phyloP scores from a whole-genome alignment of 345 rosid species.

The Citrus reticulata region DNA sequence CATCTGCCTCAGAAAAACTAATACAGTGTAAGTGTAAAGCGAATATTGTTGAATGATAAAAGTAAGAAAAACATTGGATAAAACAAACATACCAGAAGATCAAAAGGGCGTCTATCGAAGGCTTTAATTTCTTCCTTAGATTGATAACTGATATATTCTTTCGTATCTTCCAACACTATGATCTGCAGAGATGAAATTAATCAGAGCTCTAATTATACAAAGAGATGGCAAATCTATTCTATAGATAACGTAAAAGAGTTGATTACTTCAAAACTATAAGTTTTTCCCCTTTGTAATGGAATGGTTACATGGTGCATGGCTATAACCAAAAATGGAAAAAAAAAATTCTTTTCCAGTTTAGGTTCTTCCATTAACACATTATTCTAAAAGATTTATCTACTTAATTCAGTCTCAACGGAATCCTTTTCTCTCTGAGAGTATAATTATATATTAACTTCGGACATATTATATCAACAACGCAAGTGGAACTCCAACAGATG shows the following conservation, averaged over 20 bases:
- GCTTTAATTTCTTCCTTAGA: slow-evolving; percentile 69
- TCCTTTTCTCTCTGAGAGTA: no score
- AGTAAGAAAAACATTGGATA: not conserved
- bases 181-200: slow-evolving; percentile 41
- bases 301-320: not conserved
- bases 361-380: not conserved
- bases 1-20: slow-evolving; percentile 56
- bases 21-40: slow-evolving; percentile 17
- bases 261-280: not conserved
- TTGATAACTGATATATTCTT: slow-evolving; percentile 73
- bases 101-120: slow-evolving; percentile 71
- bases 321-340: not conserved
- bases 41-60: slow-evolving; percentile 14
- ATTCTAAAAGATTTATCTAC: not conserved
- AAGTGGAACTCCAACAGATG: not conserved
- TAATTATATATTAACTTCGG: not conserved
- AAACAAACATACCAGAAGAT: slow-evolving; percentile 63
- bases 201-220: not conserved
- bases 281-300: not conserved
- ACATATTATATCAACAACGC: not conserved
- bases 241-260: not conserved
- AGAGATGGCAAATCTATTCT: not conserved
- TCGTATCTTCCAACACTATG: slow-evolving; percentile 84
- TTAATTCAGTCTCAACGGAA: not conserved
- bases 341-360: not conserved